Evolutionary conservation across 352 stramenopile genomes (phyloP), one percentile per base, ranked within the genome.

Genomic region (Phytophthora pinifolia): DNA sequence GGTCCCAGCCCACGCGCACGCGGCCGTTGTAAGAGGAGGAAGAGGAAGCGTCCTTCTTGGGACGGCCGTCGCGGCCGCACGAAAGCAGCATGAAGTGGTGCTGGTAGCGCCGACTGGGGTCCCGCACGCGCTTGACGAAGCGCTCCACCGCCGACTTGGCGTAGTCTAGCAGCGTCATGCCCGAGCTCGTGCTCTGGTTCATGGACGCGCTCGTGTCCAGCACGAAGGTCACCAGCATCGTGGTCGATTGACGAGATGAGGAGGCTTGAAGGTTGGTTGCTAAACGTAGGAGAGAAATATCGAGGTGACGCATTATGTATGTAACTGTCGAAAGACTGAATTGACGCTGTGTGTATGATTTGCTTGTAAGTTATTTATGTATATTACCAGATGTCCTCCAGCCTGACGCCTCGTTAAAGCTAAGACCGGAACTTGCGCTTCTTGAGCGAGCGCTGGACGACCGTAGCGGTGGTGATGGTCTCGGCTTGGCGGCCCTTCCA

Each of bases 151-250:
- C 83, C 31, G 82, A 93, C 73, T 95, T 95, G 69, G 86, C 86
- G 51, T 86, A 93, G 68, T 95, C 86, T 44, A 95, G 68, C 54
- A 96, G 71, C 56, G 86, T 93, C 86, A 96, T 96, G 47, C 86
- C 86, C 47, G 74, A 89, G 70, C 70, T 90, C 38, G 83, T 93
- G 59, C 75, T 88, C 79, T 96, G 86, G 65, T 92, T 93, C 86
- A 96, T 96, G 41, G 86, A 96, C 76, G 83, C 86, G 54, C 76
- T 90, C 67, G 86, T 96, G 72, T 96, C 86, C 60, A 96, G 78
- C 64, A 96, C 84, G 67, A 96, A 96, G 64, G 83, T 92, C 69
- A 96, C 83, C 15, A 96, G 69, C 86, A 96, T 96, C 29, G 33
- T 48, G 13, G n/a, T 43, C 22, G 20, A 10, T 14, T 36, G 32